A percentile compares a stretch with the other conserved stretches of the same genome.
These are phyloP conservation scores for Grosmannia serpens DNA, from an alignment of 2,329 filamentous ascomycete genomes.

Conservation along the genomic window DNA sequence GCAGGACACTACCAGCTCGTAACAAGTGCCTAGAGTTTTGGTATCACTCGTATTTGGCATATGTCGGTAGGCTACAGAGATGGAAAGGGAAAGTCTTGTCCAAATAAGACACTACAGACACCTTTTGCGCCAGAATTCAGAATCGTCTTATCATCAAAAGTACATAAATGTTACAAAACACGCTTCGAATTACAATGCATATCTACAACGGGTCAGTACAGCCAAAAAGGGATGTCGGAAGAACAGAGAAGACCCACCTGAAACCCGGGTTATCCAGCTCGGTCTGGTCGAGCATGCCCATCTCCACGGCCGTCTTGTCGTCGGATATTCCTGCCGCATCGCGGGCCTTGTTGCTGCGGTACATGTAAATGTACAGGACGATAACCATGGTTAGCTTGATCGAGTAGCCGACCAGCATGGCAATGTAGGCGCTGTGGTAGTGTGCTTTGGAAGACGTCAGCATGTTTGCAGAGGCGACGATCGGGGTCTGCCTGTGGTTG, in stretches of 20 bases:
- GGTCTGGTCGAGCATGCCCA: constrained; percentile 14
- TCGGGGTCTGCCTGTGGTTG: not conserved
- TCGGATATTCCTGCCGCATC: constrained; percentile 30
- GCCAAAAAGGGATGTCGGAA: not conserved
- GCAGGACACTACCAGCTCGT: too few relatives aligned
- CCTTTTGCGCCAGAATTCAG: too few relatives aligned
- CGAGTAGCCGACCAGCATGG: constrained; percentile 45
- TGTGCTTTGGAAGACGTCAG: constrained; percentile 15
- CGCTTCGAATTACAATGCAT: not conserved
- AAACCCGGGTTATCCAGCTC: constrained; percentile 18
- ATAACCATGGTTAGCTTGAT: constrained; percentile 38
- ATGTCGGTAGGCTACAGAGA: too few relatives aligned
- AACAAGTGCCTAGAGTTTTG: too few relatives aligned
- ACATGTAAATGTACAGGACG: constrained; percentile 45
- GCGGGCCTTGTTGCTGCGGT: constrained; percentile 37
- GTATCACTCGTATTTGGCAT: too few relatives aligned
- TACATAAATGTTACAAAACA: not conserved
- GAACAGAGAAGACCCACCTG: constrained; percentile 3
- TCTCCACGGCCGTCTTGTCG: constrained; percentile 22
- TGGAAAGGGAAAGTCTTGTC: too few relatives aligned
- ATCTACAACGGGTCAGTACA: not conserved
- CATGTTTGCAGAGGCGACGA: not conserved
- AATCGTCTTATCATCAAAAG: too few relatives aligned
- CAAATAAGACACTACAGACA: too few relatives aligned
- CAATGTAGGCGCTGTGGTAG: constrained; percentile 36